Base-by-base conservation (phyloP, 169 alveolate species). In the Plasmodium blacklocki region DNA sequence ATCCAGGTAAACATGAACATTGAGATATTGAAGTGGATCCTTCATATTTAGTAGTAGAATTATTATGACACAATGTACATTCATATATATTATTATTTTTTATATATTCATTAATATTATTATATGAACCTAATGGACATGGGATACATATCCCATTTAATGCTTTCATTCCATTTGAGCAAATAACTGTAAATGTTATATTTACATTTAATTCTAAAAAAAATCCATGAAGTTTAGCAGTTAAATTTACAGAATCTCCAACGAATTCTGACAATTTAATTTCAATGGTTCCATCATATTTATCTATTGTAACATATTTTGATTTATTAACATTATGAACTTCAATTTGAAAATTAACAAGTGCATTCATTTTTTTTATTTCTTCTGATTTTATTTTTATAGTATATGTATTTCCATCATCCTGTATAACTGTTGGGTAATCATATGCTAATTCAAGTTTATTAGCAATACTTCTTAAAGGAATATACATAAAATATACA, bases 1-100 rank as follows among this genome's bases (percentile, higher is more conserved):
- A 94, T n/a, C 97, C 97, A 45, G 94, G 94, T 58, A 93, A 92
- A 60, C 97, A 95, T 62, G 89, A 74, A 62, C 97, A 95, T 62
- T 94, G 95, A 15, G 92, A 87, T 12, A 86, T 50, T n/a, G 95
- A 92, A 50, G 89, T 88, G 50, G 97, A 88, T 5, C 94, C 97
- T 52, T 68, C 95, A 2, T 78, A 70, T 43, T 92, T 88, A 9
- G 97, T 95, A 59, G 94, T 88, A 73, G 93, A 93, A 73, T 93
- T 88, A 2, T 80, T 93, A 11, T 91, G 95, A 49, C 96, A 93
- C 67, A 15, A 47, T 52, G 45, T 66, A 64, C 89, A 76, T 15
- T 52, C 68, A 58, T 60, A 50, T n/a, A 75, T 87, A 60, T 70
- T 39, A 60, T 56, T 78, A 85, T 67, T 50, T 58, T 73, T 78